Conservation (phyloP, 495 filamentous ascomycete genomes). For the Tuber umbilicatum region DNA sequence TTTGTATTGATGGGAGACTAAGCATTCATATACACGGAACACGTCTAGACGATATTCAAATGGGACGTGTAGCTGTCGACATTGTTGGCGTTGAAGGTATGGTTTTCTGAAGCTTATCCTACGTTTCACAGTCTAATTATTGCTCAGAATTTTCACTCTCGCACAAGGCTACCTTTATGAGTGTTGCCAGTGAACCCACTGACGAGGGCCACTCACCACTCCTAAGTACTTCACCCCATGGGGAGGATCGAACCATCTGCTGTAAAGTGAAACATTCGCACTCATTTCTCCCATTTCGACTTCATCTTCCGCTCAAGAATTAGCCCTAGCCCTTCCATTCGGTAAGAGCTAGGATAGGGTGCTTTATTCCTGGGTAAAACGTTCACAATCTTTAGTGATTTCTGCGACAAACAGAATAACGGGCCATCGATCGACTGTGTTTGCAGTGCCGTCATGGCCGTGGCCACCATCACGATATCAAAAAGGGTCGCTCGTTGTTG, state of each 20-base stretch:
- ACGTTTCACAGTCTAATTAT: constrained; percentile 11
- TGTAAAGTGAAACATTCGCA: constrained; percentile 49
- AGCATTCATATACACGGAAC: constrained; percentile 44
- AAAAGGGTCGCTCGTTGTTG: constrained; percentile 32
- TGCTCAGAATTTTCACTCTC: constrained; percentile 40
- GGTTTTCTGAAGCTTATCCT: constrained; percentile 14
- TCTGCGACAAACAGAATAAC: constrained; percentile 2
- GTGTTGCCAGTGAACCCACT: constrained; percentile 49
- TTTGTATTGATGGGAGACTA: constrained; percentile 45
- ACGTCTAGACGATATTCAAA: constrained; percentile 37
- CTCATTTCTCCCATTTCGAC: constrained; percentile 48
- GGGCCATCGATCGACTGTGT: not conserved
- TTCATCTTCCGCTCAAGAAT: constrained; percentile 52
- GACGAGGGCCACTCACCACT: constrained; percentile 50
- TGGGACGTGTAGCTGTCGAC: constrained; percentile 49
- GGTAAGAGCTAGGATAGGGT: constrained; percentile 50
- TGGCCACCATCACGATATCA: constrained; percentile 23
- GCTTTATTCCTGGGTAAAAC: constrained; percentile 45
- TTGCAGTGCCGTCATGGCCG: constrained; percentile 27
- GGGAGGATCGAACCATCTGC: constrained; percentile 44
- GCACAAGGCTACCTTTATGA: constrained; percentile 47
- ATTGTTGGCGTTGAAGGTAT: constrained; percentile 52
- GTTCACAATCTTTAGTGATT: not conserved
- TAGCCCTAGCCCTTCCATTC: constrained; percentile 52
- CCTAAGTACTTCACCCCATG: constrained; percentile 46